phyloP scores from a whole-genome alignment of 1,139 yeast species.

The Zhuliangozyma blackwelliae region DNA sequence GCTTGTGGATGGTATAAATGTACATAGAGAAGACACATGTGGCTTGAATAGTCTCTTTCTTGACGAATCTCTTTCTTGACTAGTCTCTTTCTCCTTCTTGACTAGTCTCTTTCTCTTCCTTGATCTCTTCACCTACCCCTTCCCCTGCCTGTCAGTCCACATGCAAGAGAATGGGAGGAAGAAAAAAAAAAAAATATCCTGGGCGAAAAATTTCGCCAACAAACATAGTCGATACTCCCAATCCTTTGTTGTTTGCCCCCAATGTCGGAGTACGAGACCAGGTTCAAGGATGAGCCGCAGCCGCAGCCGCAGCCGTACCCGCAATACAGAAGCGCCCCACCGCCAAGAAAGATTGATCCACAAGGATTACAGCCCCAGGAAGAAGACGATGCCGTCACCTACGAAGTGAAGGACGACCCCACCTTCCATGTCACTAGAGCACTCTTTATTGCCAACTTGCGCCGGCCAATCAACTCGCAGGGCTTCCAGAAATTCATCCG shows the following conservation, averaged over 20 bases:
- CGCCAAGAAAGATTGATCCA: slow-evolving; percentile 18
- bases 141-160: too few species aligned
- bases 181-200: background rate
- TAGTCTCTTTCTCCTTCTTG: too few species aligned
- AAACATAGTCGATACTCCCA: background rate
- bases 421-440: slow-evolving; percentile 39
- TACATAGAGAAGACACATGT: background rate
- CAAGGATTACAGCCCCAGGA: slow-evolving; percentile 22
- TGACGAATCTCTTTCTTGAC: too few species aligned
- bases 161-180: background rate
- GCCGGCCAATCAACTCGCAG: slow-evolving; percentile 34
- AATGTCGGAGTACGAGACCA: background rate
- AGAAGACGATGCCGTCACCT: slow-evolving; percentile 29
- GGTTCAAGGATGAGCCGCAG: slow-evolving; percentile 9
- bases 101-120: too few species aligned
- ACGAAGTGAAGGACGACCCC: slow-evolving; percentile 26
- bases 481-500: slow-evolving; percentile 33
- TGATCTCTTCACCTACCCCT: too few species aligned
- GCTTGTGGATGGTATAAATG: slow-evolving; percentile 35
- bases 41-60: background rate
- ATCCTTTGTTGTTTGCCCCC: too few species aligned
- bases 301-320: slow-evolving; percentile 13
- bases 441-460: slow-evolving; percentile 39
- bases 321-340: slow-evolving; percentile 7
- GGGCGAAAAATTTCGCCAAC: background rate